Percentiles rank a stretch among this genome's conserved stretches.
phyloP scores from a whole-genome alignment of 495 filamentous ascomycete genomes.

The Xylaria flabelliformis region DNA sequence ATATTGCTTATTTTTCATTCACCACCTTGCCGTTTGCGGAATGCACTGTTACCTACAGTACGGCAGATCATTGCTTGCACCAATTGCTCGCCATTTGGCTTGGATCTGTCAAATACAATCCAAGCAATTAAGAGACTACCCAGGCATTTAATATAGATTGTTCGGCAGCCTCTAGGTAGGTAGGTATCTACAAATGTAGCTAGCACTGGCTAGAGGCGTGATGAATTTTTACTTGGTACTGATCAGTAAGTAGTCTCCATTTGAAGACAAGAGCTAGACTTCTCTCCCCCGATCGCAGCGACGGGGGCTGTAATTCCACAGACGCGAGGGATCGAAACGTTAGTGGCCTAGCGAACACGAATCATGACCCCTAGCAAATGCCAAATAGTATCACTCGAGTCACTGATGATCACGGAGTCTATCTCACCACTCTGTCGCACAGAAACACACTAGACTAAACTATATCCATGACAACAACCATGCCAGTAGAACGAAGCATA shows the following conservation, averaged over 20 bases:
- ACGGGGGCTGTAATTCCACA: background rate
- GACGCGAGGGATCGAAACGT: slow-evolving; percentile 11
- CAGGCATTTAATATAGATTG: background rate
- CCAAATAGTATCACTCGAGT: slow-evolving; percentile 8
- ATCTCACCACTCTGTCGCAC: slow-evolving; percentile 13
- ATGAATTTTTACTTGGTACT: background rate
- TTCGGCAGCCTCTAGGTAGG: background rate
- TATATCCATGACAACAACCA: slow-evolving; percentile 3
- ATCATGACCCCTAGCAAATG: slow-evolving; percentile 25
- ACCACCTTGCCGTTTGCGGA: slow-evolving; percentile 27
- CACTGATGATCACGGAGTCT: slow-evolving; percentile 16
- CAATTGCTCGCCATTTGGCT: background rate
- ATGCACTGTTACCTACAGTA: background rate
- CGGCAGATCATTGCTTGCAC: slow-evolving; percentile 7
- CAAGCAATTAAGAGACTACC: background rate
- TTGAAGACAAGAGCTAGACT: slow-evolving; percentile 13
- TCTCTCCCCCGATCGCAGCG: slow-evolving; percentile 7
- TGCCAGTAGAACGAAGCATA: slow-evolving; percentile 6
- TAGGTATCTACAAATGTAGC: background rate
- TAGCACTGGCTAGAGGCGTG: background rate
- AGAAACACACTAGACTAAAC: slow-evolving; percentile 1
- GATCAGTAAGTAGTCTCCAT: background rate
- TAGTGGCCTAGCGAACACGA: slow-evolving; percentile 18
- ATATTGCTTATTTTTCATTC: slow-evolving; percentile 16
- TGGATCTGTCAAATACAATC: background rate